These are phyloP conservation scores for Euclidium syriacum DNA, from an alignment of 345 rosid genomes.

Conservation along the genomic window DNA sequence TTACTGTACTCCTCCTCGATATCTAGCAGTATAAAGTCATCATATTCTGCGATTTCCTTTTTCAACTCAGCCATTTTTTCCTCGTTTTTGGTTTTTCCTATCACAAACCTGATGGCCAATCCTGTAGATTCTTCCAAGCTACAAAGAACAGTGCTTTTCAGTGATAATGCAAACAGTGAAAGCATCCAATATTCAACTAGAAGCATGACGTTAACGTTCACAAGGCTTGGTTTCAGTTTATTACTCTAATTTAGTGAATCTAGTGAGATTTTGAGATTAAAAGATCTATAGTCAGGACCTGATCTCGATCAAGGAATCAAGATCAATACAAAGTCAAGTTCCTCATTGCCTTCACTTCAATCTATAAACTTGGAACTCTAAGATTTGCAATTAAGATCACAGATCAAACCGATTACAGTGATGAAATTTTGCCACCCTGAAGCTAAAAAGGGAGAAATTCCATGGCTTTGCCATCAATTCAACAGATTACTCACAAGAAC, in stretches of 20 bases:
- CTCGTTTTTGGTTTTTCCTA: constrained; percentile 52
- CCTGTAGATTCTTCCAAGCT: constrained; percentile 85
- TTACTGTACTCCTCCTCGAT: constrained; percentile 89
- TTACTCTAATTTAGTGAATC: neutral
- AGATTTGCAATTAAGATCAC: neutral
- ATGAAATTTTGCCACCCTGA: neutral
- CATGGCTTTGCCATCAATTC: neutral
- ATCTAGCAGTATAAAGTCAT: constrained; percentile 72
- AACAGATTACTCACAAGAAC: neutral
- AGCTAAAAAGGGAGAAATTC: neutral
- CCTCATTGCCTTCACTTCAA: neutral
- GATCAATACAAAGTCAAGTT: neutral
- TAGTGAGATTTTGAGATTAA: neutral
- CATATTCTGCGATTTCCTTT: constrained; percentile 63
- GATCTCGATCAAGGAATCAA: neutral
- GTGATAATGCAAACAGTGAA: neutral
- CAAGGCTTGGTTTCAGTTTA: neutral
- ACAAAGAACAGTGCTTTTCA: neutral
- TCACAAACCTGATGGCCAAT: constrained; percentile 63
- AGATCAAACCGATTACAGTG: neutral
- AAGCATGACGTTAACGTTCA: neutral
- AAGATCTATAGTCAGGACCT: neutral
- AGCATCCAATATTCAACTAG: neutral
- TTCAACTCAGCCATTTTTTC: constrained; percentile 53
- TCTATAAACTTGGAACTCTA: neutral